Conservation (phyloP, 768 basidiomycete species). For the Boletus reticulatus region DNA sequence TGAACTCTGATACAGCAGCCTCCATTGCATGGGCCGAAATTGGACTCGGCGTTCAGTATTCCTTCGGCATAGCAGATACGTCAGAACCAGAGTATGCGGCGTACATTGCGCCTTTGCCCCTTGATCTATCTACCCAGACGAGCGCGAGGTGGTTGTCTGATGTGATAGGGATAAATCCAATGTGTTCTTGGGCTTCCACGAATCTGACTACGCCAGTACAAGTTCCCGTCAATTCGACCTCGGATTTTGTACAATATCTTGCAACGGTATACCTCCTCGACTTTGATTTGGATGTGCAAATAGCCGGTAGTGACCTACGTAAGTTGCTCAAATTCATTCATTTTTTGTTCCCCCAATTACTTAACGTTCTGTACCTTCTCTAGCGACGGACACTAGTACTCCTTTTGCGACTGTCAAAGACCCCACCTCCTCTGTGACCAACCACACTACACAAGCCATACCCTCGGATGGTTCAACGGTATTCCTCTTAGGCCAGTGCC, state of each 20-base stretch:
- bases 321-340: not conserved
- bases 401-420: conserved; percentile 7
- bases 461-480: conserved; percentile 23
- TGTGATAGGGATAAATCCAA: conserved; percentile 26
- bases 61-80: conserved; percentile 13
- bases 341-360: not conserved
- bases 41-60: conserved; percentile 25
- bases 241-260: not conserved
- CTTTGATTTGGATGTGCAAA: conserved; percentile 19
- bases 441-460: conserved; percentile 20
- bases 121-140: conserved; percentile 14
- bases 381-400: not conserved
- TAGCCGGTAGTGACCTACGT: conserved; percentile 4
- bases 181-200: conserved; percentile 27
- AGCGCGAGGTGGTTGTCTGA: conserved; percentile 29
- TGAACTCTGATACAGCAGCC: conserved; percentile 17
- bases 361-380: too few species aligned
- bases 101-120: conserved; percentile 20
- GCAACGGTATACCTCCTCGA: conserved; percentile 14
- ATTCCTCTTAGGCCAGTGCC: conserved; percentile 23
- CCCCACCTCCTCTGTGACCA: conserved; percentile 9
- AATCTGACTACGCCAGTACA: conserved; percentile 19
- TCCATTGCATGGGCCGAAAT: conserved; percentile 25
- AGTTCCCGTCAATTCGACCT: conserved; percentile 8
- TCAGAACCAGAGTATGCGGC: conserved; percentile 18